Conservation (phyloP, 331 rosid species). For the Acacia concinna region DNA sequence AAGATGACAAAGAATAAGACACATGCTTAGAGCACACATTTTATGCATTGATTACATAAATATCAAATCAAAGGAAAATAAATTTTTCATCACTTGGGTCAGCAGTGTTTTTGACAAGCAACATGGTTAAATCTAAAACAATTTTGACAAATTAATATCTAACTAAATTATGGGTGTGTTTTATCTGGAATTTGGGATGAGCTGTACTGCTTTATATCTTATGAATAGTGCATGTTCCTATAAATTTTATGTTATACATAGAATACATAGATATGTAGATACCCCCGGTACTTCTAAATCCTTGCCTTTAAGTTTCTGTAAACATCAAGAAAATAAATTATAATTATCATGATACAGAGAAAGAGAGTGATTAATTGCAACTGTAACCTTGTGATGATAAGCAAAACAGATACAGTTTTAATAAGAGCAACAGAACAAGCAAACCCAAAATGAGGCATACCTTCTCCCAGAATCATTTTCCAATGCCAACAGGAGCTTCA, state of each 20-base stretch:
- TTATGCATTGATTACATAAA: not conserved
- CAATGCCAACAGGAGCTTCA: constrained; percentile 58
- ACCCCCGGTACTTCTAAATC: not conserved
- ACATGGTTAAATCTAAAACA: not conserved
- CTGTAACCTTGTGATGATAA: constrained; percentile 17
- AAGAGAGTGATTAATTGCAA: constrained; percentile 1
- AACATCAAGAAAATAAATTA: constrained; percentile 20
- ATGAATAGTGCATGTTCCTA: not conserved
- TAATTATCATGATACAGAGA: constrained; percentile 24
- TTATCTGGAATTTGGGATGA: not conserved
- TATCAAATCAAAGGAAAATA: not conserved
- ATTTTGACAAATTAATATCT: not conserved
- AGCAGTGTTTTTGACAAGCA: not conserved
- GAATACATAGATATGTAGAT: not conserved
- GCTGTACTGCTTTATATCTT: not conserved
- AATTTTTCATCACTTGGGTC: constrained; percentile 9
- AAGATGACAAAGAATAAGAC: not conserved
- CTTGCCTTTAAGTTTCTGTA: not conserved
- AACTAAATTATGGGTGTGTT: not conserved
- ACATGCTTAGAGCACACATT: not conserved
- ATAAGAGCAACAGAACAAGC: constrained; percentile 24
- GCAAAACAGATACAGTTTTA: constrained; percentile 3
- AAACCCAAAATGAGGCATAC: constrained; percentile 40
- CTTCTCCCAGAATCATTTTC: constrained; percentile 58
- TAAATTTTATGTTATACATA: not conserved